Evolutionary conservation across 345 rosid genomes (phyloP), one percentile per base, ranked within the genome.

Genomic region (Euphorbia tirucalli): DNA sequence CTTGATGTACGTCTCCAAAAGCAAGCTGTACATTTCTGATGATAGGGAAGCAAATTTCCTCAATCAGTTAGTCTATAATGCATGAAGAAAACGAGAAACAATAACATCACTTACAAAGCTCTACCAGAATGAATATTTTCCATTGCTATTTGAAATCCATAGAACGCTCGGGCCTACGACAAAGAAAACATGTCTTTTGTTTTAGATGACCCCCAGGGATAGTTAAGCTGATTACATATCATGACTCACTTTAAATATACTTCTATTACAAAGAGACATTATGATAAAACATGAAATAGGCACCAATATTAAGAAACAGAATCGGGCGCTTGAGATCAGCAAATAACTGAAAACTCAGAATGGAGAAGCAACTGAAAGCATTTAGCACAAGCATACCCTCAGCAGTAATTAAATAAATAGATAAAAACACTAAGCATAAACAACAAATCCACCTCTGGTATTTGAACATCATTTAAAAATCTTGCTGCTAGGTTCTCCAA

Each of bases 121-220:
- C 28, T 86, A 93, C 98, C 98, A 13, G 97, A 91, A 83, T 91
- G 98, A 79, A 93, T 82, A 74, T 93, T 93, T 84, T 91, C 97
- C 94, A 91, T 93, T 15, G 97, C 96, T 52, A 93, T 90, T 82
- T 93, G 97, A 79, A 93, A 93, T 48, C 94, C 94, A 68, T 91
- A 93, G 81, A 93, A 91, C 48, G 98, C 96, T 35, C 94, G 86
- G 72, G 96, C 98, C 96, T 92, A 18, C 52, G 28, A 5, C 18
- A 15, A 65, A 65, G 86, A 80, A 68, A 82, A 32, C 59, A 63
- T 5, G 24, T 64, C 31, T 55, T 57, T 35, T 57, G 22, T 88
- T 24, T 86, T 75, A 78, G 71, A 82, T 59, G 37, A 64, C 58
- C 21, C 50, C 39, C 49, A 19, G 22, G 76, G 48, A 61, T 71